phyloP scores from a whole-genome alignment of 257 asterid species.

The Coffea eugenioides region DNA sequence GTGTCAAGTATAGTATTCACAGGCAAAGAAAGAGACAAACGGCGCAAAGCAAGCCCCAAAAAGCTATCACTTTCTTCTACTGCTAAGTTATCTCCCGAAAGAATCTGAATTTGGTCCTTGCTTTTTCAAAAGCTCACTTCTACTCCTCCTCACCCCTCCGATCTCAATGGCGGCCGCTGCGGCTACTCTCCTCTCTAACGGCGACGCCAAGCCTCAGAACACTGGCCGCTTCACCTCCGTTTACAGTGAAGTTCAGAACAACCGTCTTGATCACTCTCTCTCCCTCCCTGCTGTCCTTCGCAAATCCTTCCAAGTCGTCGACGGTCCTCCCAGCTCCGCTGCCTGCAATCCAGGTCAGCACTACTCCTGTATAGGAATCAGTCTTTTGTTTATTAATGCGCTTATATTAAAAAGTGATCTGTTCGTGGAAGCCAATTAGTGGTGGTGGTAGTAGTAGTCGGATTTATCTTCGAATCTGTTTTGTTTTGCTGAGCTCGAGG shows the following conservation, averaged over 20 bases:
- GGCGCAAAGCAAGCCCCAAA: constrained; percentile 16
- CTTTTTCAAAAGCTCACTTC: constrained; percentile 4
- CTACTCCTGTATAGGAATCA: neutral
- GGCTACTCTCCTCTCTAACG: constrained; percentile 35
- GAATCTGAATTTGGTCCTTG: constrained; percentile 22
- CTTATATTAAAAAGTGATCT: neutral
- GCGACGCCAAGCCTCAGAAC: constrained; percentile 27
- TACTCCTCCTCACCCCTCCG: neutral
- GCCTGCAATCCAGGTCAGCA: constrained; percentile 92
- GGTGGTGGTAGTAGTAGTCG: too few relatives aligned
- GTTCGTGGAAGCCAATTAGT: neutral
- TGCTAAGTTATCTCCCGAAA: neutral
- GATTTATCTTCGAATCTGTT: too few relatives aligned
- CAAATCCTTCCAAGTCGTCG: constrained; percentile 64
- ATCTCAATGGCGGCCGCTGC: constrained; percentile 39
- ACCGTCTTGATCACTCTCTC: constrained; percentile 83
- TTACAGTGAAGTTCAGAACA: constrained; percentile 88
- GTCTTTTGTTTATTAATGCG: neutral
- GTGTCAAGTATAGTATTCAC: too few relatives aligned
- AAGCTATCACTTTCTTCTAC: neutral
- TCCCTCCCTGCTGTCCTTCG: constrained; percentile 82
- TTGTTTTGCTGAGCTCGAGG: too few relatives aligned
- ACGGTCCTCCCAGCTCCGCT: constrained; percentile 88
- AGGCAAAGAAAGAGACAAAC: too few relatives aligned
- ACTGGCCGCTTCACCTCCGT: constrained; percentile 57